Evolutionary conservation across 371 early-diverging fungal species (phyloP), one percentile per base, ranked within the genome.

Genomic region (Mucor saturninus): DNA sequence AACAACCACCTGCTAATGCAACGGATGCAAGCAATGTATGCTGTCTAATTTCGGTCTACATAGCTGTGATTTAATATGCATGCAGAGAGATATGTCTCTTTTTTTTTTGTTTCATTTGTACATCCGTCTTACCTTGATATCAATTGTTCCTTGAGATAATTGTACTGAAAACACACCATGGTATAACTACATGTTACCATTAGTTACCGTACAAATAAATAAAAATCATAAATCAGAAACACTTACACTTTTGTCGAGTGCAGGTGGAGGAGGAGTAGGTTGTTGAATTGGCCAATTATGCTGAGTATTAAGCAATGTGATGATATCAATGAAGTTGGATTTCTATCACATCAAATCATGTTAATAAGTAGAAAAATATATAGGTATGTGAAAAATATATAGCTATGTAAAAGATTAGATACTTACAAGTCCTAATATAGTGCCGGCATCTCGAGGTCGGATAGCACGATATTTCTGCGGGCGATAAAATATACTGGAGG

Each of bases 1-100:
- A 76, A 5, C 73, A 71, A 56, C 80, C 80, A 68, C 80, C 80
- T 29, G 69, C 74, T 26, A 79, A 56, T 15, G 80, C 76, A 45
- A 79, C 54, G 5, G 71, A 61, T 32, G 71, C 65, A n/a, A 79
- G 56, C 1, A 72, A n/a, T 9, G 80, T 76, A 46, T 79, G 73
- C 38, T 76, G 74, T 43, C 75, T 58, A 3, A 74, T 64, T 56
- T 79, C 80, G 8, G 74, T 71, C 76, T 79, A 65, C 54, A 14
- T 21, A 21, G 11, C 2, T 9, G 40, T 45, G 11, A 51, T 35
- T 15, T 3, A 14, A 35, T n/a, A 42, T 28, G 31, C 35, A 8
- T 35, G 15, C n/a, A 54, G 21, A 21, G 21, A 21, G 21, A 21
- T 21, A 21, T 21, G 21, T 21, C 21, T 21, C 21, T 21, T 21